Conservation (phyloP, 768 basidiomycete species). For the Xerocomellus dryophilus region DNA sequence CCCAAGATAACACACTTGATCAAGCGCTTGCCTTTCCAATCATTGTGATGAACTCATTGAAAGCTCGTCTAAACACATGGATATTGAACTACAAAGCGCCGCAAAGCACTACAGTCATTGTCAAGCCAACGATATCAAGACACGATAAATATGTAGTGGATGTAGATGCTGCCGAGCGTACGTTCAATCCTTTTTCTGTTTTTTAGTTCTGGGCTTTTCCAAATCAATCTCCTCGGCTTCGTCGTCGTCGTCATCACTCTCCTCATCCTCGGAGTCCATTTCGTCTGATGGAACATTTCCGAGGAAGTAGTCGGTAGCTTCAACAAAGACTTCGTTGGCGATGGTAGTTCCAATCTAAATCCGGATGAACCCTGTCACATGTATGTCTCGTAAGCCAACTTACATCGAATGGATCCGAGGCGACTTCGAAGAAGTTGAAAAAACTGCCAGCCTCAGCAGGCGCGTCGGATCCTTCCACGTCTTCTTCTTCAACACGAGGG, state of each 20-base stretch:
- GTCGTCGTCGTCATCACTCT: constrained; percentile 70
- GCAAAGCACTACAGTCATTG: constrained; percentile 1
- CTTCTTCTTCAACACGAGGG: constrained; percentile 58
- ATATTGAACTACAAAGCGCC: constrained; percentile 3
- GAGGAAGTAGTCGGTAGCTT: constrained; percentile 79
- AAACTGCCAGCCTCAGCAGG: constrained; percentile 74
- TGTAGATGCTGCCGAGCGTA: constrained; percentile 10
- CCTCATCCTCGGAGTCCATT: constrained; percentile 62
- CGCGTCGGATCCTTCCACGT: constrained; percentile 54
- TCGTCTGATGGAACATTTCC: constrained; percentile 61
- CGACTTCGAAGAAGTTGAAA: constrained; percentile 82
- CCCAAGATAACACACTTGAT: too few species aligned
- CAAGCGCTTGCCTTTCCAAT: too few species aligned
- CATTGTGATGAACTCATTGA: too few species aligned
- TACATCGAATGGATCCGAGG: constrained; percentile 66
- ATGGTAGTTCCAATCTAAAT: constrained; percentile 66
- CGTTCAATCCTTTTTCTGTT: constrained; percentile 48
- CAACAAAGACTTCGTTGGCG: constrained; percentile 75
- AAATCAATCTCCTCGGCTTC: constrained; percentile 86
- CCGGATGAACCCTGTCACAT: constrained; percentile 5
- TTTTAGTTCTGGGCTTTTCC: constrained; percentile 78
- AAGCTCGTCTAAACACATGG: neutral
- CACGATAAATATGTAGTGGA: constrained; percentile 27
- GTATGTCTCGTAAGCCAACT: constrained; percentile 23
- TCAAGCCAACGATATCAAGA: constrained; percentile 11